Base-by-base conservation (phyloP, 2,329 filamentous ascomycete genomes). In the Apiospora aurea region DNA sequence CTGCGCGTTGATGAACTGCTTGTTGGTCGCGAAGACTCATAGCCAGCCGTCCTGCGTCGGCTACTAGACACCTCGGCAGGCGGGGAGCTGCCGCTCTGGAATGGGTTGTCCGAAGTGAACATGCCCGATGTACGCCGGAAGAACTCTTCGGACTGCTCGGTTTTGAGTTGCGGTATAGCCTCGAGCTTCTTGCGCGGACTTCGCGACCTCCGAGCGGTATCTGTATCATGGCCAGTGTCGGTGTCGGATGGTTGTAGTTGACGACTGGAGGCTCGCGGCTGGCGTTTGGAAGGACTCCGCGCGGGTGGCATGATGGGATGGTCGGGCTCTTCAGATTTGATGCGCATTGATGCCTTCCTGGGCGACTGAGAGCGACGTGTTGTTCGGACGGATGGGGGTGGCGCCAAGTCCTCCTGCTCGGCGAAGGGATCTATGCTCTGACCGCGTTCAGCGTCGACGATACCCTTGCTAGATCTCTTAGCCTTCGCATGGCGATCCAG, bases 81-180 rank as follows among this genome's bases (percentile, higher is more conserved):
- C 7, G 94, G 91, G 13, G 94, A 92, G 81, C 92, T 93, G 53
- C 94, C 93, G 79, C 93, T 94, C 81, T 98, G 96, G 80, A 98
- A 98, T 0, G 96, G 95, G 78, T 98, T 98, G 70, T 98, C 94
- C 76, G 92, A 89, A 1, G 93, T 94, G 81, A 98, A 98, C 44
- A 93, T 92, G 77, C 85, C 82, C 29, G 80, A 79, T 26, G 82
- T 81, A 16, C 80, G 79, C 73, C 81, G 78, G 75, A 83, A 84
- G 73, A 83, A 81, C 64, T 85, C 85, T 11, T 89, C 83, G 8
- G 85, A 81, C 69, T 87, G 86, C 72, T 93, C 90, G 1, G 81
- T 76, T 78, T 90, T 90, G 61, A 89, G 81, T 71, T 84, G 83
- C 1, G 88, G 88, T 51, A 57, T 47, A 24, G 34, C 11, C 47